These are phyloP conservation scores for Oryza glumipatula DNA, from an alignment of 176 grass and related monocot genomes.

Conservation along the genomic window DNA sequence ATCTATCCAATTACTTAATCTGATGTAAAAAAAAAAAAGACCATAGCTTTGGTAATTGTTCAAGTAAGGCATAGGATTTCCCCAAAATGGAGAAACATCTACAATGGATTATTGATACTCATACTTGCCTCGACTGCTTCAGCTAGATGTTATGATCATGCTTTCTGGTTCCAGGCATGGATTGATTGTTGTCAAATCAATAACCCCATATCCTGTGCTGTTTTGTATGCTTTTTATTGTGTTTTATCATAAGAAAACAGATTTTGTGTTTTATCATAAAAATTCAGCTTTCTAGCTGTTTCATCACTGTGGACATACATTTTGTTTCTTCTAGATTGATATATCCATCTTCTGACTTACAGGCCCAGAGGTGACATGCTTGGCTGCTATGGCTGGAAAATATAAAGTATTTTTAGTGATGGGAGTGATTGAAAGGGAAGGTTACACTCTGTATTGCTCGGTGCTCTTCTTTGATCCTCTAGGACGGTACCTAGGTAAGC, in stretches of 20 bases:
- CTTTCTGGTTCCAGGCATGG: neutral
- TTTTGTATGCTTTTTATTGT: neutral
- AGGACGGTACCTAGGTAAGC: constrained; percentile 82
- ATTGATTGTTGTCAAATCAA: neutral
- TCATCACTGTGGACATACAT: constrained; percentile 16
- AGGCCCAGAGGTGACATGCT: constrained; percentile 86
- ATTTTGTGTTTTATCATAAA: neutral
- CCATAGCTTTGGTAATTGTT: neutral
- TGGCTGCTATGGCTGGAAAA: constrained; percentile 84
- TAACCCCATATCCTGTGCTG: neutral
- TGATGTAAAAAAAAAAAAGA: neutral
- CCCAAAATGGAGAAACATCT: neutral
- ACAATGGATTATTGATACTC: neutral
- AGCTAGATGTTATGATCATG: constrained; percentile 1
- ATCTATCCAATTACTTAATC: constrained; percentile 2
- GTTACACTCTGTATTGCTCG: constrained; percentile 85
- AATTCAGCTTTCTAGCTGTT: neutral
- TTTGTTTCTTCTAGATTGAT: neutral
- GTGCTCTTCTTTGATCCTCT: constrained; percentile 90
- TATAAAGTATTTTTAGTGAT: constrained; percentile 93
- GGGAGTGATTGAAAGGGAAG: constrained; percentile 90
- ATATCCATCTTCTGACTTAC: constrained; percentile 27
- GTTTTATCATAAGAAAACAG: neutral
- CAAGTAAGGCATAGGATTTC: neutral
- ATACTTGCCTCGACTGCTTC: neutral